Base-by-base conservation (phyloP, 1,139 yeast genomes). In the Pneumocystis jirovecii region DNA sequence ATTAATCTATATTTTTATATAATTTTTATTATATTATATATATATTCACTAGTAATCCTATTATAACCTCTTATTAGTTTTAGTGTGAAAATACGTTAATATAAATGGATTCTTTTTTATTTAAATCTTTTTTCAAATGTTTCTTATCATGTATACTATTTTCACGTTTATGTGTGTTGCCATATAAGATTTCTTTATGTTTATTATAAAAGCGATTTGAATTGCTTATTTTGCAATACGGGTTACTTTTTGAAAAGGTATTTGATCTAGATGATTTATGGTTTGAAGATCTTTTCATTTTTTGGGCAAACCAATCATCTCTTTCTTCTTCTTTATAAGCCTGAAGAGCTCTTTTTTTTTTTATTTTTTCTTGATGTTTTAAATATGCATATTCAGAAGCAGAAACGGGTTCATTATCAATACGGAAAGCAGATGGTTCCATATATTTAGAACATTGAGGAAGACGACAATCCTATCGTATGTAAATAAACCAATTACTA, bases 371-470 rank as follows among this genome's bases (percentile, higher is more conserved):
- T n/a, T 25, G 63, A 59, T n/a, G 56, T 60, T 29, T 31, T 17
- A 35, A 39, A 34, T 60, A 61, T 29, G 25, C 63, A 35, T 60
- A 40, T 37, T 29, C 61, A 40, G 29, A 63, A 39, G 56, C 35
- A 57, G 31, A 19, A 21, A 31, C 63, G 2, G 67, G 67, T 21
- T 61, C 64, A 40, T 66, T 66, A n/a, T 64, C 67, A 40, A 61
- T 61, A 35, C 66, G 61, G 61, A 66, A 66, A 7, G 67, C 67
- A n/a, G 67, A 64, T 19, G 63, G 64, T 44, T 64, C 67, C 21
- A 64, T 42, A 63, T 61, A 34, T 8, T 67, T 61, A 34, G 40
- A 56, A n/a, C 61, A 64, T 31, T 61, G 63, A 31, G 66, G 67
- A 57, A 61, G 37, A 34, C 61, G 40, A 39, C 67, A 66, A 59